Evolutionary conservation across 192 early-diverging fungal species (phyloP).

Genomic region (Fimicolochytrium jonesii): DNA sequence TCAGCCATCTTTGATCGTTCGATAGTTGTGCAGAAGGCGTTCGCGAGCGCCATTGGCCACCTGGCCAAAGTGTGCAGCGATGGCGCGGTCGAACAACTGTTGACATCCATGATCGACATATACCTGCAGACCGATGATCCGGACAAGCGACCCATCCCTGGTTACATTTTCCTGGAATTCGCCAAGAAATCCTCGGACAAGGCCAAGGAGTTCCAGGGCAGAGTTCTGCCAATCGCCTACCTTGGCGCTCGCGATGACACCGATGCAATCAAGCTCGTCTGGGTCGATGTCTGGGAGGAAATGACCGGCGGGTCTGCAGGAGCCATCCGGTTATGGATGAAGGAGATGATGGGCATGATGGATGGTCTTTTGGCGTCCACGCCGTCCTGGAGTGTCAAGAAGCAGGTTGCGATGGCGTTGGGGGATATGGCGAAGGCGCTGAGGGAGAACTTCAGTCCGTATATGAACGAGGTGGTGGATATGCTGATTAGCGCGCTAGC

Average conservation of each 20-base stretch:
- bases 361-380: conserved; percentile 48
- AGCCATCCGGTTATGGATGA: conserved; percentile 58
- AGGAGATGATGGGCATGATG: conserved; percentile 58
- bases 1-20: conserved; percentile 59
- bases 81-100: conserved; percentile 55
- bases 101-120: conserved; percentile 65
- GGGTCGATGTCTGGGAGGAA: conserved; percentile 77
- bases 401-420: conserved; percentile 64
- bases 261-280: conserved; percentile 50
- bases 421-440: conserved; percentile 55
- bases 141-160: conserved; percentile 65
- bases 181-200: conserved; percentile 59
- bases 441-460: conserved; percentile 36
- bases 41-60: conserved; percentile 80
- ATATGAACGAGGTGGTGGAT: conserved; percentile 51
- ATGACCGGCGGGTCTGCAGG: conserved; percentile 59
- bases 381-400: conserved; percentile 74
- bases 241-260: conserved; percentile 64
- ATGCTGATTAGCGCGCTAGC: conserved; percentile 57
- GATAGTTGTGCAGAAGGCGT: conserved; percentile 79
- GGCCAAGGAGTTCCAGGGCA: conserved; percentile 47
- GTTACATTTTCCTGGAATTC: conserved; percentile 64
- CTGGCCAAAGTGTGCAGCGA: conserved; percentile 55
- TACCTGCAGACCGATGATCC: conserved; percentile 79
- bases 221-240: conserved; percentile 67